Evolutionary conservation across 768 basidiomycete genomes (phyloP), one percentile per base, ranked within the genome.

Genomic region (Termitomyces sp.): DNA sequence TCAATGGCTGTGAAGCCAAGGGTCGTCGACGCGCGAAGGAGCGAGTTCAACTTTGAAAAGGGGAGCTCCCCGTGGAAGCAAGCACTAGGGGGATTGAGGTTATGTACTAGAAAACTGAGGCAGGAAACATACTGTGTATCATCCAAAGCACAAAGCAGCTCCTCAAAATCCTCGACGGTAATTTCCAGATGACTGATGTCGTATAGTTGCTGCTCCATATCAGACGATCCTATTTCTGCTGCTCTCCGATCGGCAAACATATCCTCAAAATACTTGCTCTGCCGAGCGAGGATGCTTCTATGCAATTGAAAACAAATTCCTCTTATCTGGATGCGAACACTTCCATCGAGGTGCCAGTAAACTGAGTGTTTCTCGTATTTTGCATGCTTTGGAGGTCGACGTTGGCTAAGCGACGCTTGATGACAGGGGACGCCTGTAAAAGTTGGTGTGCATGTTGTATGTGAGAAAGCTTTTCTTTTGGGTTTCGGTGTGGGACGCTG

Each of bases 11-110:
- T 50, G 55, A 76, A 78, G 5, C 52, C 35, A 23, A 76, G 70
- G 7, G 64, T 56, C 12, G 67, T 67, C 6, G 76, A 62, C 6
- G 66, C 73, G 25, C 73, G 72, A 11, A 76, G 66, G 36, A 76
- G 60, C 0, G 69, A 60, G 3, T 67, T 66, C 15, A 76, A 53
- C 3, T 58, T 52, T 7, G 48, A 39, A 60, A 75, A 70, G 2
- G 69, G 52, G 0, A 71, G 71, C 2, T 57, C 54, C 3, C 58
- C n/a, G 43, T 49, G 48, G 5, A 56, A 51, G 33, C 62, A 66
- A 7, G 48, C 53, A 20, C 64, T 64, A 31, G 11, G 33, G 32
- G 50, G 33, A 16, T 55, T 39, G 12, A 20, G 39, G 7, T 27
- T 40, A 10, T n/a, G 27, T 32, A 22, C 22, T 13, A 46, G 15